These are phyloP conservation scores for Aspergillus neotritici DNA, from an alignment of 2,329 filamentous ascomycete genomes.

Conservation along the genomic window DNA sequence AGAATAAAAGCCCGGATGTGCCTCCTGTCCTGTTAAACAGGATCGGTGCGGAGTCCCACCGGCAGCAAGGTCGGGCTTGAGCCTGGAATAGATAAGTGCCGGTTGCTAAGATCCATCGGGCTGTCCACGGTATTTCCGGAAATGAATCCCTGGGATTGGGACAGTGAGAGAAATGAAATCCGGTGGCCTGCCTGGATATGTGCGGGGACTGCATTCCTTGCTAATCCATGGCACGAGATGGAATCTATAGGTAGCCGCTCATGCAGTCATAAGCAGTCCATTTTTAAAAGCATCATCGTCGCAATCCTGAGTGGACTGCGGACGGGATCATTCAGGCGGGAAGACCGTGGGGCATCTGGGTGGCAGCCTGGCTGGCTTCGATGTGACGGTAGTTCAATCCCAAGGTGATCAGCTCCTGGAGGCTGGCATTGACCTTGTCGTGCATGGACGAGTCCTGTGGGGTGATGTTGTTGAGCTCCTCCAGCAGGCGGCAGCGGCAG, in stretches of 20 bases:
- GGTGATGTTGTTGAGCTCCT: slow-evolving; percentile 35
- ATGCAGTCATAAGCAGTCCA: slow-evolving; percentile 7
- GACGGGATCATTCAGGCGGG: slow-evolving; percentile 24
- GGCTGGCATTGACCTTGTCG: slow-evolving; percentile 41
- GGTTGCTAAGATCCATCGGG: not conserved
- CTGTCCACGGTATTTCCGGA: not conserved
- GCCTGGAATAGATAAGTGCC: no score
- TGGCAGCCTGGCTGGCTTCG: slow-evolving; percentile 37
- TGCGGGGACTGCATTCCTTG: slow-evolving; percentile 10
- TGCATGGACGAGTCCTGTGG: slow-evolving; percentile 39
- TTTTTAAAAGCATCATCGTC: slow-evolving; percentile 5
- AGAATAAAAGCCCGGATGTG: no score
- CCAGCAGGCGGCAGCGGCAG: slow-evolving; percentile 36
- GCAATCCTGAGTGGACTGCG: not conserved
- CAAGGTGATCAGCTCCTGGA: slow-evolving; percentile 41
- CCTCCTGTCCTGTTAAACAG: no score
- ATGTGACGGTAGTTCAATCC: slow-evolving; percentile 40
- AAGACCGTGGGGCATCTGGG: slow-evolving; percentile 29
- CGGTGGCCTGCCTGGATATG: not conserved
- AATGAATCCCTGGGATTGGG: not conserved
- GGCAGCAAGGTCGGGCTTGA: no score
- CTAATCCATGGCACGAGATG: slow-evolving; percentile 1
- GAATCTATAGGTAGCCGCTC: slow-evolving; percentile 3
- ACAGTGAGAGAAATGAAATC: slow-evolving; percentile 2
- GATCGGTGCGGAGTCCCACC: no score